Conservation (phyloP, 1,284 basidiomycete species). For the Ceratobasidium sp. region DNA sequence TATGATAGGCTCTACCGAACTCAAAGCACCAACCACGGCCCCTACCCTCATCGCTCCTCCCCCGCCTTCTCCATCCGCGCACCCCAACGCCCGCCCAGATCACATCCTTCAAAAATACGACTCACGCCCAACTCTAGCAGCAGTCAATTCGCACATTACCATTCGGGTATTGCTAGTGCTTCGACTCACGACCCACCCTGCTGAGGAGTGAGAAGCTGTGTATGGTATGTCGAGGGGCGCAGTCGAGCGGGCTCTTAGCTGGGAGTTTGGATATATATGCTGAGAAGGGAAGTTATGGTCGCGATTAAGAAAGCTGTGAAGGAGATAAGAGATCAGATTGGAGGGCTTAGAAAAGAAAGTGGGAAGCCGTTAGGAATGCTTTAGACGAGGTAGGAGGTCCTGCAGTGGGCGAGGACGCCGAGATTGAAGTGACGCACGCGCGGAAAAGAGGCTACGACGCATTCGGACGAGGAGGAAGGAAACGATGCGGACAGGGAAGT, state of each 20-base stretch:
- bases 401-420: conserved; percentile 62
- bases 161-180: conserved; percentile 87
- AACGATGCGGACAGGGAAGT: conserved; percentile 64
- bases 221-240: conserved; percentile 84
- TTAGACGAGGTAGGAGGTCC: conserved; percentile 56
- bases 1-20: conserved; percentile 97
- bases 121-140: conserved; percentile 87
- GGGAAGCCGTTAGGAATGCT: conserved; percentile 68
- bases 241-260: conserved; percentile 80
- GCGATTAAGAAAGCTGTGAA: conserved; percentile 91
- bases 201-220: conserved; percentile 86
- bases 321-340: conserved; percentile 84
- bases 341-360: conserved; percentile 90
- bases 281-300: conserved; percentile 88
- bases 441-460: conserved; percentile 80
- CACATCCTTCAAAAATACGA: conserved; percentile 89
- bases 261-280: conserved; percentile 83
- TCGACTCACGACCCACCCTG: conserved; percentile 88
- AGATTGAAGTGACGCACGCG: conserved; percentile 55
- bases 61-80: background rate
- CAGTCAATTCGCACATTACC: conserved; percentile 87
- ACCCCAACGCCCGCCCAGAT: conserved; percentile 65
- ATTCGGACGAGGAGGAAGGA: conserved; percentile 69
- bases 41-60: conserved; percentile 73
- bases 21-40: conserved; percentile 99